Evolutionary conservation across 345 rosid genomes (phyloP), one percentile per base, ranked within the genome.

Genomic region (Salix exigua): DNA sequence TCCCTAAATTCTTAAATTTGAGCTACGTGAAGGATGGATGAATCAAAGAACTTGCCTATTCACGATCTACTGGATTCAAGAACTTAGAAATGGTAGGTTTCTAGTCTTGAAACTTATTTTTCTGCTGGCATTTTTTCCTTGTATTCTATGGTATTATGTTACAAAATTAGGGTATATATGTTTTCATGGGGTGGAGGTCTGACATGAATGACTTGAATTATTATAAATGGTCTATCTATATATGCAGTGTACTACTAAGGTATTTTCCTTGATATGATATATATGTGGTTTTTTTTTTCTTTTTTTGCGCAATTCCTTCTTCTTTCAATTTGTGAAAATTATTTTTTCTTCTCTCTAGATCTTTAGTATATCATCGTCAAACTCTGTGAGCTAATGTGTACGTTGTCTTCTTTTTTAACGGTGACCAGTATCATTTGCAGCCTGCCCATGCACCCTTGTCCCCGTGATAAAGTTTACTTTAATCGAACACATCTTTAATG

Each of bases 81-180:
- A 33, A 40, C 58, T n/a, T 58, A 53, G 66, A 69, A 73, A 73
- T 76, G 84, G 86, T 78, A 82, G 81, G 80, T 60, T 73, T 73
- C 44, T 30, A 63, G 72, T 68, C 77, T 84, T 60, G 61, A 30
- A 70, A 61, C 67, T 82, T 40, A 18, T 58, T 66, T 78, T 71
- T 14, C 18, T 26, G 31, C 31, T 35, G 4, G 68, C 66, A 61
- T 9, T 11, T 23, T n/a, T 75, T 10, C 31, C 68, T 70, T 70
- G 62, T n/a, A n/a, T 61, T 77, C 31, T 44, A 44, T 62, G 46
- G 35, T 70, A 25, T 55, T 77, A 46, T 77, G 10, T 53, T 40
- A 67, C 58, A 21, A 19, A 70, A 48, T 68, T 76, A 85, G 77
- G 58, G 68, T 62, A 18, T n/a, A n/a, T 75, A 23, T 73, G 70